These are phyloP conservation scores for Mycena alexandri DNA, from an alignment of 768 basidiomycete species.

Conservation along the genomic window DNA sequence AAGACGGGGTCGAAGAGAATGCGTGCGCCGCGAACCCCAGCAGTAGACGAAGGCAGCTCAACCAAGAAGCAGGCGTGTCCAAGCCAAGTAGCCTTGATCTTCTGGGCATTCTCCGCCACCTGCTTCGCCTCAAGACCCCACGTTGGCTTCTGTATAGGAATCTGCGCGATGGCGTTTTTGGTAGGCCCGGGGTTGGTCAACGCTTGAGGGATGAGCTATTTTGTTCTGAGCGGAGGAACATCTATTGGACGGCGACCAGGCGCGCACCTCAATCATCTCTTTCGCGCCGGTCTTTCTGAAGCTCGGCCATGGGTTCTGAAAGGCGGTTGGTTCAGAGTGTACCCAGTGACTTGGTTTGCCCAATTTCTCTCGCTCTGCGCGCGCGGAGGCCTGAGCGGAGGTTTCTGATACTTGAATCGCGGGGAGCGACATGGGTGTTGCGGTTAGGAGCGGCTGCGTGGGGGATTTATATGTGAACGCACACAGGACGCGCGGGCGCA, in stretches of 20 bases:
- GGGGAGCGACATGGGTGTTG: neutral
- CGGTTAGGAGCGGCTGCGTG: no score
- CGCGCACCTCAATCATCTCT: conserved; percentile 35
- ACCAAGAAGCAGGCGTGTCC: conserved; percentile 69
- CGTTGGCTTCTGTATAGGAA: conserved; percentile 53
- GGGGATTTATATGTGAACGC: no score
- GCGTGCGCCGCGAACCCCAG: conserved; percentile 54
- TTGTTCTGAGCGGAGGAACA: no score
- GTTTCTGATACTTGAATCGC: conserved; percentile 31
- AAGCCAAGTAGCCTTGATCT: conserved; percentile 66
- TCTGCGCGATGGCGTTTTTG: conserved; percentile 38
- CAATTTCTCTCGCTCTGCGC: conserved; percentile 28
- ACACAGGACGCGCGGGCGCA: no score
- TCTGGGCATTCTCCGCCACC: conserved; percentile 44
- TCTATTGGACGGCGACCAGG: neutral
- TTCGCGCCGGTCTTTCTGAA: conserved; percentile 31
- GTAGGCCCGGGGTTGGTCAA: conserved; percentile 19
- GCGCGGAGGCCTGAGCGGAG: conserved; percentile 24
- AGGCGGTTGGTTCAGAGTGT: conserved; percentile 40
- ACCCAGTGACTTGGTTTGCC: conserved; percentile 47
- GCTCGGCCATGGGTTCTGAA: conserved; percentile 49
- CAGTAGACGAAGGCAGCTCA: conserved; percentile 57
- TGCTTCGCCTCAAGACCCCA: conserved; percentile 48
- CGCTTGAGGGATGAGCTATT: conserved; percentile 13
- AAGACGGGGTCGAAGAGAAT: conserved; percentile 69